A percentile compares a stretch with the other conserved stretches of the same genome.
phyloP scores from a whole-genome alignment of 768 basidiomycete genomes.

The Hirschioporus abietinus region DNA sequence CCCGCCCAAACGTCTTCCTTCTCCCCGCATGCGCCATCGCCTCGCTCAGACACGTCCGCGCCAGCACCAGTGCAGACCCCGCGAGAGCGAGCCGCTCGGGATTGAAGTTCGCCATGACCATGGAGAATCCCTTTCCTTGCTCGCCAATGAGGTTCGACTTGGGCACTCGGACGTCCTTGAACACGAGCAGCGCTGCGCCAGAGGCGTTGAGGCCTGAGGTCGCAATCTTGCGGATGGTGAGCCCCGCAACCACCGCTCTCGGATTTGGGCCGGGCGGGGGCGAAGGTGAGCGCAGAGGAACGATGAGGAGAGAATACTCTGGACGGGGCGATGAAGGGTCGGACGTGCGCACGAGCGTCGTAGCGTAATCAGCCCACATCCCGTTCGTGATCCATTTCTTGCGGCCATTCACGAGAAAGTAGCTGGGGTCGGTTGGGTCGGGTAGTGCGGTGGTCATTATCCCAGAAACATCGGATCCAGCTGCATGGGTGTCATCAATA shows the following conservation, averaged over 20 bases:
- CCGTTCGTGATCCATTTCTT: constrained; percentile 20
- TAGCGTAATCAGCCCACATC: constrained; percentile 23
- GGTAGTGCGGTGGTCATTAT: constrained; percentile 12
- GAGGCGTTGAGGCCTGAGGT: constrained; percentile 17
- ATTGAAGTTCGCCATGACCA: constrained; percentile 23
- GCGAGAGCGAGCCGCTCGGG: constrained; percentile 14
- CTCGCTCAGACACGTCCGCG: constrained; percentile 9
- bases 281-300: constrained; percentile 5
- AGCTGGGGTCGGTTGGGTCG: constrained; percentile 1
- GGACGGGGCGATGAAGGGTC: constrained; percentile 11
- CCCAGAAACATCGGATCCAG: constrained; percentile 15
- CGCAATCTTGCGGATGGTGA: constrained; percentile 10
- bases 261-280: background rate
- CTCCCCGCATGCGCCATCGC: constrained; percentile 12
- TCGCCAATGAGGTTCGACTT: constrained; percentile 23
- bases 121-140: constrained; percentile 20
- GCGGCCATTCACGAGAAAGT: constrained; percentile 14
- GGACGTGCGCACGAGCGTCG: constrained; percentile 24
- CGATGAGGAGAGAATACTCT: constrained; percentile 20
- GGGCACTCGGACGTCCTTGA: constrained; percentile 24
- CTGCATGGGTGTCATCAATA: background rate
- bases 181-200: constrained; percentile 18
- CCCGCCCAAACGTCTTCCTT: constrained; percentile 15
- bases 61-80: constrained; percentile 6
- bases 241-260: constrained; percentile 12